A percentile compares a stretch with the other conserved stretches of the same genome.
Conservation (phyloP, 164 flowering plant genomes). For the Chimonanthus salicifolius region DNA sequence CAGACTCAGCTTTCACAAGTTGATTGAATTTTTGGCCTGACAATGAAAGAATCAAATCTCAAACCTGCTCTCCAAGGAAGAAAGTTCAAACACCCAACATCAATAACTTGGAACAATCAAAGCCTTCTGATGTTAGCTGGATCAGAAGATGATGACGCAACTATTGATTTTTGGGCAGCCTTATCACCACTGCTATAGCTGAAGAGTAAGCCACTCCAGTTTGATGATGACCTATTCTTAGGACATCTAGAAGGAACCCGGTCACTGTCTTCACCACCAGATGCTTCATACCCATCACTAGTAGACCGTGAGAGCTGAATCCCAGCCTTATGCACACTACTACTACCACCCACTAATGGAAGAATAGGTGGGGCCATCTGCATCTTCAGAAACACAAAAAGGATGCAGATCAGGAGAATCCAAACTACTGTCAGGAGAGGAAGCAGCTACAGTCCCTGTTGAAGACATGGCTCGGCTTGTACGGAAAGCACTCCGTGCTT, state of each 20-base stretch:
- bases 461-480: slow-evolving; percentile 66
- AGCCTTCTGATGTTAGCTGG: slow-evolving; percentile 32
- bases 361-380: slow-evolving; percentile 42
- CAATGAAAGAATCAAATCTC: neutral
- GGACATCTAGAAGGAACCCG: slow-evolving; percentile 51
- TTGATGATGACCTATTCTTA: slow-evolving; percentile 38
- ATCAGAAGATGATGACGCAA: slow-evolving; percentile 41
- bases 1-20: neutral
- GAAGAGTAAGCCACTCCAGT: slow-evolving; percentile 59
- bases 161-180: slow-evolving; percentile 19
- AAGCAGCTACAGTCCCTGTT: slow-evolving; percentile 40
- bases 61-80: neutral
- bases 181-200: slow-evolving; percentile 36
- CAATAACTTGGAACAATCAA: slow-evolving; percentile 12
- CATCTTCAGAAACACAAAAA: slow-evolving; percentile 70
- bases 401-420: slow-evolving; percentile 86
- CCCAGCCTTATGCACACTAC: slow-evolving; percentile 29
- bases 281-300: slow-evolving; percentile 94
- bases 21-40: neutral
- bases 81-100: neutral
- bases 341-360: slow-evolving; percentile 12
- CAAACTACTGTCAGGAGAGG: slow-evolving; percentile 92
- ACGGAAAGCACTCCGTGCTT: slow-evolving; percentile 76
- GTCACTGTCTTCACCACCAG: slow-evolving; percentile 98
- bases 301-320: slow-evolving; percentile 71